Base-by-base conservation (phyloP, 306 rosid genomes). In the Parietaria judaica region DNA sequence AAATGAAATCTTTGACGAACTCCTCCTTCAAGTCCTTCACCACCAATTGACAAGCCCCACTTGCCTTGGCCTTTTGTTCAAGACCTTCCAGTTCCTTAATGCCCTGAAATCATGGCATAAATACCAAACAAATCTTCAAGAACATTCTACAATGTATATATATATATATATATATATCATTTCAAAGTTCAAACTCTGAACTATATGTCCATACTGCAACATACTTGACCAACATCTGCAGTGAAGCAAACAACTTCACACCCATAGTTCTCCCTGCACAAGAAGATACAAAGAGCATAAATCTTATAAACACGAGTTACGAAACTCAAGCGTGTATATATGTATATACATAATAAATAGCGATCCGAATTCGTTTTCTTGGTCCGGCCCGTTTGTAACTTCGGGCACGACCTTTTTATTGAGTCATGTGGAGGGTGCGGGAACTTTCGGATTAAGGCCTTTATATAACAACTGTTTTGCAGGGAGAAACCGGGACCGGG, bases 191-290 rank as follows among this genome's bases (percentile, higher is more conserved):
- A 56, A 56, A 58, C 15, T 49, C 15, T 49, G 53, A 49, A 49
- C 14, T 10, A 49, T 10, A 4, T 49, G 3, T 3, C 6, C 5
- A 49, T 7, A 49, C 4, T 49, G 53, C 15, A 1, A 16, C 61
- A 3, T 79, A 85, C 95, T 61, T 85, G 95, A 70, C 96, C 95
- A 67, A 89, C 90, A 79, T 89, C 96, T 44, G 85, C 95, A 61
- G 96, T 89, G 74, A 89, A 89, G 76, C 95, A 85, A 61, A 89
- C 95, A 6, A 85, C 95, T 38, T 85, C 95, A 63, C 96, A 89
- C 3, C 85, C 86, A 66, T 89, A 85, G 75, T 85, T 89, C 79
- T 85, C 88, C 70, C 96, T 85, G 95, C 80, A 77, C 11, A 11
- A 38, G 14, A 23, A 23, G 31, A 23, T 23, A 23, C 31, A 23